Evolutionary conservation across 176 grass and related monocot genomes (phyloP), one percentile per base, ranked within the genome.

Genomic region (Thalia dealbata): DNA sequence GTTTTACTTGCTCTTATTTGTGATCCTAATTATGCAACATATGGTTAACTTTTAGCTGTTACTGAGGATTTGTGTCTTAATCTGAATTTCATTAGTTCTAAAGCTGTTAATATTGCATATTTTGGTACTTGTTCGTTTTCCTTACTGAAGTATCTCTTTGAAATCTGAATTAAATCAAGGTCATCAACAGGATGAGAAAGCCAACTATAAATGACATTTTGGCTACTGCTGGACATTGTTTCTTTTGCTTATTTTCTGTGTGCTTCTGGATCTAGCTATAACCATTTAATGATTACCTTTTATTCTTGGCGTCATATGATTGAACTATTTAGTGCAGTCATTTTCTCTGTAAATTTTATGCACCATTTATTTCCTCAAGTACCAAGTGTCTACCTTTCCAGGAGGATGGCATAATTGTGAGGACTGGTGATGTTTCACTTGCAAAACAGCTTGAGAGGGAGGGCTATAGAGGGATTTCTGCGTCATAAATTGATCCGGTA

Each of bases 401-500:
- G 95, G 90, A 86, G 60, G 83, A 73, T 45, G 95, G 90, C 75
- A 93, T 82, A 79, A 99, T 91, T 82, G 84, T 93, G 66, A 99
- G 82, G 88, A 99, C 95, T 2, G 90, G 87, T 55, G 95, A 91
- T 78, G 86, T 73, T 81, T 82, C 83, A 67, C 85, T 99, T 27
- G 90, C 95, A 18, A 83, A 76, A 54, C 74, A 81, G 52, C 87
- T 93, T 64, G 86, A 79, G 58, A 82, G 84, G 73, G 81, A 80
- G 51, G 95, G 95, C 78, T 99, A 85, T 71, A 91, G 90, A 79
- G 76, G 71, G 13, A 81, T 99, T 1, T 55, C 76, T 51, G 44
- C 50, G 78, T 50, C 75, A 75, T 91, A 28, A 60, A 28, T 41
- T 69, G 10, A 29, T 82, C 74, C 4, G 15, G 72, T 65, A 69